Base-by-base conservation (phyloP, 495 filamentous ascomycete genomes). In the Lepraria neglecta region DNA sequence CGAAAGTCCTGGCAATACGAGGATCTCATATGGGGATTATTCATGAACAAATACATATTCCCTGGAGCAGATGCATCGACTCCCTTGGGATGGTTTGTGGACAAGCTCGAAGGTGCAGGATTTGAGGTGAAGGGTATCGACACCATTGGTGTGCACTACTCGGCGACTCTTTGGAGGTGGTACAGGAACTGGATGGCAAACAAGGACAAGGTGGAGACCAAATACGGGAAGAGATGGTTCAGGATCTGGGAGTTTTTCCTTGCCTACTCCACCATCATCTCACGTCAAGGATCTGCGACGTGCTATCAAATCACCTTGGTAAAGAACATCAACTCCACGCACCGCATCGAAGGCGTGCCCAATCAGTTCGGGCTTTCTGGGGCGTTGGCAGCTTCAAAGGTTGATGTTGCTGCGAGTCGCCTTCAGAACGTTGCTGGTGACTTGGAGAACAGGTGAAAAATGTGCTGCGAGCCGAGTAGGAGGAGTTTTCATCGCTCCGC, bases 201-300 rank as follows among this genome's bases (percentile, higher is more conserved):
- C 82, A 81, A 83, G 62, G 92, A 96, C 63, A 97, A 96, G 80
- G 88, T 97, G 38, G 82, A 87, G 72, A 91, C 89, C 61, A 97
- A 97, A 81, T 98, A 97, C 72, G 94, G 94, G 65, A 87, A 88
- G 65, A 78, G 89, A 66, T 98, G 94, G 94, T 98, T 91, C 82
- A 85, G 92, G 74, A 95, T 97, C 73, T 98, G 94, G 94, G 92
- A 97, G 72, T 97, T 84, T 80, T 98, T 98, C 86, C 85, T 98
- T 65, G 90, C 95, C 56, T 87, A 84, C 69, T 90, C 91, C 3
- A 96, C 90, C 69, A 97, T 98, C 75, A 85, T 87, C 71, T 91
- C 92, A 33, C 87, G 94, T 68, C 94, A 98, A 76, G 94, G 94
- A 62, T 81, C 80, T 67, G 95, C 94, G 54, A 92, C 91, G 47